Conservation (phyloP, 495 filamentous ascomycete genomes). For the Lophiostoma macrostomum region DNA sequence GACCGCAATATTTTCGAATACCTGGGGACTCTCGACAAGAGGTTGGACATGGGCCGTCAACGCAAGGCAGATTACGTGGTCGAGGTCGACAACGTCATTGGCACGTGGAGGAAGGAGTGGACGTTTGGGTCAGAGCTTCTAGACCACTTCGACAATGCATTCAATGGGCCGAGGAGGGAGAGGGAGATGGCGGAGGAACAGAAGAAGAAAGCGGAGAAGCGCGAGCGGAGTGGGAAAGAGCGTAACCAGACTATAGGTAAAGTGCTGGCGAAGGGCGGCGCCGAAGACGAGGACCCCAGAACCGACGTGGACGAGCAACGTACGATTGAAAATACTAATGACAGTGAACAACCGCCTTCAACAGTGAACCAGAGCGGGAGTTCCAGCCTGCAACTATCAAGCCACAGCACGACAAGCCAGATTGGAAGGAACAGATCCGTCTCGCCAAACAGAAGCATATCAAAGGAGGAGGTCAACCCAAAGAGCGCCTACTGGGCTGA, state of each 20-base stretch:
- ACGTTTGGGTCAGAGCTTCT: conserved; percentile 77
- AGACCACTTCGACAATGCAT: conserved; percentile 67
- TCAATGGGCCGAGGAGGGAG: conserved; percentile 56
- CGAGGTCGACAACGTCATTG: conserved; percentile 67
- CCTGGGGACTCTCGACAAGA: conserved; percentile 64
- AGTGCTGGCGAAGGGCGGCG: conserved; percentile 41
- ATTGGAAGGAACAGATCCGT: no score
- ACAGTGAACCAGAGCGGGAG: no score
- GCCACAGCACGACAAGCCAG: no score
- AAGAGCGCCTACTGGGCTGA: no score
- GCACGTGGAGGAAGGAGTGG: conserved; percentile 85
- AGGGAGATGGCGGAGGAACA: conserved; percentile 40
- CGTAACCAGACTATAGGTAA: conserved; percentile 48
- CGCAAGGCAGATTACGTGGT: conserved; percentile 88
- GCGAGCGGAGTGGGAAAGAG: conserved; percentile 65
- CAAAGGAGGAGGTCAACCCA: no score
- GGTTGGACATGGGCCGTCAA: conserved; percentile 82
- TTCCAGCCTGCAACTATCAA: no score
- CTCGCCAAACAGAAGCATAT: conserved; percentile 34
- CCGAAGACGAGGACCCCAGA: no score
- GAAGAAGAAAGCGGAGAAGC: conserved; percentile 32
- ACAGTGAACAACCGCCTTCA: no score
- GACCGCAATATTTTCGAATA: conserved; percentile 72
- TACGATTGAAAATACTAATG: no score
- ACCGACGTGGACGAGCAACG: no score